Conservation (phyloP, 2,329 filamentous ascomycete species). For the Talaromyces piceae region DNA sequence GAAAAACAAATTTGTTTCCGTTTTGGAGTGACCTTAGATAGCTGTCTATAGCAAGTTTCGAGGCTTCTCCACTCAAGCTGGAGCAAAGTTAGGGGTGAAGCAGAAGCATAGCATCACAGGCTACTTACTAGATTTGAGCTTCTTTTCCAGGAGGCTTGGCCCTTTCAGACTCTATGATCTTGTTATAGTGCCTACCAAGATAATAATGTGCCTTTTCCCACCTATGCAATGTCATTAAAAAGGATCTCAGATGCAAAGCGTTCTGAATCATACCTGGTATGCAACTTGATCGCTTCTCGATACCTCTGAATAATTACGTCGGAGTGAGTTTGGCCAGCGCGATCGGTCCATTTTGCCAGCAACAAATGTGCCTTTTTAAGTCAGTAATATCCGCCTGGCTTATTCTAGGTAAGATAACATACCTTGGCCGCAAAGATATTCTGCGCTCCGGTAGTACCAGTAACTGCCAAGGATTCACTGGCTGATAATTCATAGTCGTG, state of each 20-base stretch:
- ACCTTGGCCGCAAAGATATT: constrained; percentile 45
- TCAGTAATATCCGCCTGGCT: constrained; percentile 11
- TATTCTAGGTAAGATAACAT: constrained; percentile 10
- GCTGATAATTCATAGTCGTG: constrained; percentile 32
- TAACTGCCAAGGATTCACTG: constrained; percentile 27
- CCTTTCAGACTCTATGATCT: constrained; percentile 84
- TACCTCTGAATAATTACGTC: constrained; percentile 73
- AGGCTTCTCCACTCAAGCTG: constrained; percentile 67
- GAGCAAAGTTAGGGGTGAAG: constrained; percentile 16
- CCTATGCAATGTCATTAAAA: constrained; percentile 27
- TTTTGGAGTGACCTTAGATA: constrained; percentile 79
- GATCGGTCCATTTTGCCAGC: constrained; percentile 93
- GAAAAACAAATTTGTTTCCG: constrained; percentile 92
- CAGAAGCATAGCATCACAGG: background rate
- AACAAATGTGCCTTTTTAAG: constrained; percentile 64
- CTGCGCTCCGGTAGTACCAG: constrained; percentile 39
- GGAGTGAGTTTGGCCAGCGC: constrained; percentile 85
- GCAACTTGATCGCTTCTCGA: constrained; percentile 56
- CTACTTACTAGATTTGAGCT: constrained; percentile 55
- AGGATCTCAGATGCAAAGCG: background rate
- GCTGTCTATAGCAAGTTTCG: constrained; percentile 87
- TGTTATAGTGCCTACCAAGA: constrained; percentile 94
- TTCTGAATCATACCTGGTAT: constrained; percentile 21
- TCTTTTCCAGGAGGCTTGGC: constrained; percentile 68
- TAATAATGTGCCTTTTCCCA: constrained; percentile 99